Conservation (phyloP, 495 filamentous ascomycete species). For the Apiosordaria backusii region DNA sequence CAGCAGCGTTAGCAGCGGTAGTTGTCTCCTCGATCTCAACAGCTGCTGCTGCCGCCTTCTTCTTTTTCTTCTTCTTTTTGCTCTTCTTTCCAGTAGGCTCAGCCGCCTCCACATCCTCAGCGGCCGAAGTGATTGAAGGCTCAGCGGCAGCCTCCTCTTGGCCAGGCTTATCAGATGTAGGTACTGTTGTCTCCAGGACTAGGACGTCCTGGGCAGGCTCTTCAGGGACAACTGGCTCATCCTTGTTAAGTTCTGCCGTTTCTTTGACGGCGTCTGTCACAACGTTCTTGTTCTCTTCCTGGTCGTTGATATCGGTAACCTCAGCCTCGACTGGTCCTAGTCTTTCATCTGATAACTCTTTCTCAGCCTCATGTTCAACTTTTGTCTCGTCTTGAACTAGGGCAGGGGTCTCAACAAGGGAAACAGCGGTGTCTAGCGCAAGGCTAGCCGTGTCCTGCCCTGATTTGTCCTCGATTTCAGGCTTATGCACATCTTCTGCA, state of each 20-base stretch:
- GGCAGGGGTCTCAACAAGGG: slow-evolving; percentile 22
- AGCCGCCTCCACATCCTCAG: background rate
- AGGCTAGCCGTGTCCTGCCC: slow-evolving; percentile 26
- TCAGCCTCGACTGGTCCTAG: background rate
- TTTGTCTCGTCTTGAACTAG: background rate
- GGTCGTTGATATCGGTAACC: background rate
- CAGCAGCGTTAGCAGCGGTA: slow-evolving; percentile 5
- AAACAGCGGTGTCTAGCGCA: slow-evolving; percentile 33
- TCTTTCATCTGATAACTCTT: background rate
- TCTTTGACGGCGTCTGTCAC: background rate
- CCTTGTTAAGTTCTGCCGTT: background rate
- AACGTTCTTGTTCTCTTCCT: background rate
- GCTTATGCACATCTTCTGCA: slow-evolving; percentile 26
- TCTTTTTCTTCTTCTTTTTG: slow-evolving; percentile 31
- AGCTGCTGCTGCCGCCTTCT: slow-evolving; percentile 25
- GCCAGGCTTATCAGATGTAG: slow-evolving; percentile 6
- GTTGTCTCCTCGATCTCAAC: slow-evolving; percentile 12
- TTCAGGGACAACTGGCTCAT: background rate
- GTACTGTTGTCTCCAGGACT: background rate
- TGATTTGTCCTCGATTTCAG: slow-evolving; percentile 29
- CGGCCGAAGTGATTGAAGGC: slow-evolving; percentile 1
- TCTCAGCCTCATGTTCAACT: background rate
- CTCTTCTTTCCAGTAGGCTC: slow-evolving; percentile 20
- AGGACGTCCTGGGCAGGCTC: background rate
- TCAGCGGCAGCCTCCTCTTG: slow-evolving; percentile 9